Evolutionary conservation across 352 stramenopile species (phyloP).

Genomic region (Globisporangium splendens): DNA sequence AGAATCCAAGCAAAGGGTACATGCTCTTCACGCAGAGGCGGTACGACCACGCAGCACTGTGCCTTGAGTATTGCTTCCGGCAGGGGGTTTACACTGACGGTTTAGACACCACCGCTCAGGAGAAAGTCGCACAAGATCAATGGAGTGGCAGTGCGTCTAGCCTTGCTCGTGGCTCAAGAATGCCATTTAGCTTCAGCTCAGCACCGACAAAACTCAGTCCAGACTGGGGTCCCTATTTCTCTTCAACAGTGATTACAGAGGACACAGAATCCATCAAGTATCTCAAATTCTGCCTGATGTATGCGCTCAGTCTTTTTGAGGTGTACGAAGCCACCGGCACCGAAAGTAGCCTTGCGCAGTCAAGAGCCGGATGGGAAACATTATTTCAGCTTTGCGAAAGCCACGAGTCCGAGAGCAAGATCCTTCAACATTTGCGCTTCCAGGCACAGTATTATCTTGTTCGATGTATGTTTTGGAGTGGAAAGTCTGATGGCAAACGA

Average conservation of each 20-base stretch:
- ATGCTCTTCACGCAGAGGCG: conserved; percentile 28
- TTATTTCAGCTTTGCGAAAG: conserved; percentile 17
- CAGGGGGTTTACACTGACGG: conserved; percentile 30
- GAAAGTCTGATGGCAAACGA: conserved; percentile 14
- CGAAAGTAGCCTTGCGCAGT: conserved; percentile 34
- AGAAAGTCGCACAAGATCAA: background rate
- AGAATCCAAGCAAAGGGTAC: conserved; percentile 49
- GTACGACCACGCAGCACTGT: conserved; percentile 43
- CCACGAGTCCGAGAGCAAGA: conserved; percentile 6
- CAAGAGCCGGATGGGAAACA: conserved; percentile 38
- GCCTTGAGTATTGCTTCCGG: conserved; percentile 42
- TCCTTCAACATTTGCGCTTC: conserved; percentile 18
- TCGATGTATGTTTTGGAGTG: conserved; percentile 37
- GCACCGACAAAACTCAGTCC: conserved; percentile 21
- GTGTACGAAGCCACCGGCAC: conserved; percentile 49
- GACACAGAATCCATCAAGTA: conserved; percentile 12
- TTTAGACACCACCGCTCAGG: background rate
- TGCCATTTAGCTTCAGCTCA: conserved; percentile 56
- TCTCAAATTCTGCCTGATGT: conserved; percentile 55
- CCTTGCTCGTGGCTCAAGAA: conserved; percentile 25
- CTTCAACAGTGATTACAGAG: background rate
- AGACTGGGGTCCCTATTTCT: conserved; percentile 21
- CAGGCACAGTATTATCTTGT: conserved; percentile 31
- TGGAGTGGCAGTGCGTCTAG: background rate
- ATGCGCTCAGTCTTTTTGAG: conserved; percentile 47